These are phyloP conservation scores for Gaultheria prostrata DNA, from an alignment of 148 eudicot genomes.

Conservation along the genomic window DNA sequence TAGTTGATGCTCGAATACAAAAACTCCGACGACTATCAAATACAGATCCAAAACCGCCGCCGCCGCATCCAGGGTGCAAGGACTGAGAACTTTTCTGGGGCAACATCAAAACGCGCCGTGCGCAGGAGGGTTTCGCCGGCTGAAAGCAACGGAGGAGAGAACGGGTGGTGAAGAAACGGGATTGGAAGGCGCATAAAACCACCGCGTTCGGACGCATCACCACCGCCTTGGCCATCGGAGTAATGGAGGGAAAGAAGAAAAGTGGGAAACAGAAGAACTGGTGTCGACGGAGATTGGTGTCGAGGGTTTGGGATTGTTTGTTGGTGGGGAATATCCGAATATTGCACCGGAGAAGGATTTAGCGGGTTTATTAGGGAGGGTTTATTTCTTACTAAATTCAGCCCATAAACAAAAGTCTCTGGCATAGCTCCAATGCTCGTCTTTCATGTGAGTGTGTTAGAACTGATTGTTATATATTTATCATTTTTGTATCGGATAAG, in stretches of 20 bases:
- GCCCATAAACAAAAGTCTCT: no score
- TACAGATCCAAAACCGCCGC: background rate
- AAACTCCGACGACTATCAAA: slow-evolving; percentile 27
- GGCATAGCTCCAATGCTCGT: no score
- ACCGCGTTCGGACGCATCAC: slow-evolving; percentile 22
- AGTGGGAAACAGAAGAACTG: background rate
- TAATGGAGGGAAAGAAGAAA: background rate
- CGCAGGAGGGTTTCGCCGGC: background rate
- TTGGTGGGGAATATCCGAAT: background rate
- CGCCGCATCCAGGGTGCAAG: background rate
- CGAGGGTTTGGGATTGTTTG: background rate
- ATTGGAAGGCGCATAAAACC: slow-evolving; percentile 10
- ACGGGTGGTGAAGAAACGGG: background rate
- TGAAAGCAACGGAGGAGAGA: slow-evolving; percentile 11
- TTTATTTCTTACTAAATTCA: background rate
- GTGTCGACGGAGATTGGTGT: background rate
- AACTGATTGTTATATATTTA: no score
- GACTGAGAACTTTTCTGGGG: background rate
- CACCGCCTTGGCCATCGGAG: slow-evolving; percentile 21
- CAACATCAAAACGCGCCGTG: background rate
- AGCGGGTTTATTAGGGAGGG: background rate
- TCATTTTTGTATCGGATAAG: no score
- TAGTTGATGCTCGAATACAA: slow-evolving; percentile 29
- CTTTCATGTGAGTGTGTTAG: no score
- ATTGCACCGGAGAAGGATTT: background rate